These are phyloP conservation scores for Escallonia herrerae DNA, from an alignment of 129 eudicot genomes.

Conservation along the genomic window DNA sequence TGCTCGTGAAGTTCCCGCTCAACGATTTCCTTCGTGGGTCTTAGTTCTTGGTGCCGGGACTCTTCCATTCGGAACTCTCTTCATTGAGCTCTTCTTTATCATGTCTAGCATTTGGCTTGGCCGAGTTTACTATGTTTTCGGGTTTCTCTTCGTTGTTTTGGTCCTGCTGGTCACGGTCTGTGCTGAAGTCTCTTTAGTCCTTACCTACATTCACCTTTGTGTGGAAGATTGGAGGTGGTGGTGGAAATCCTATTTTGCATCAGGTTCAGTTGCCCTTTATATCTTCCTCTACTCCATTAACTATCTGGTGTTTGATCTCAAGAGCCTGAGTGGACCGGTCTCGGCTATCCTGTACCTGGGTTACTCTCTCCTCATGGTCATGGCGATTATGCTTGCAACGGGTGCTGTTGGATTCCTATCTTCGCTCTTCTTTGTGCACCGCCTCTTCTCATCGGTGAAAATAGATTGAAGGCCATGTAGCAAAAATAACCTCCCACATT, in stretches of 20 bases:
- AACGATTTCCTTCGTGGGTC: conserved; percentile 32
- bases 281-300: conserved; percentile 33
- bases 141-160: conserved; percentile 26
- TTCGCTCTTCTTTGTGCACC: conserved; percentile 29
- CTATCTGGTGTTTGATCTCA: conserved; percentile 31
- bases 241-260: conserved; percentile 40
- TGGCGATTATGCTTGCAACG: conserved; percentile 33
- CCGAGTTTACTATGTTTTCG: conserved; percentile 35
- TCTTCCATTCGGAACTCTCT: conserved; percentile 39
- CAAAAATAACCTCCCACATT: too few relatives aligned
- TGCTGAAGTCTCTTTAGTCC: conserved; percentile 33
- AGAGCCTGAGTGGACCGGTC: conserved; percentile 32
- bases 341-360: conserved; percentile 32
- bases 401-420: conserved; percentile 32
- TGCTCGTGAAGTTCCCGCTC: conserved; percentile 31
- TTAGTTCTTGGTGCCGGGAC: conserved; percentile 35
- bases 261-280: conserved; percentile 31
- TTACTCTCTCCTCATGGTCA: conserved; percentile 27
- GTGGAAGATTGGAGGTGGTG: conserved; percentile 46
- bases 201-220: conserved; percentile 33
- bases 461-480: conserved; percentile 19
- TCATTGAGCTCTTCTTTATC: conserved; percentile 39
- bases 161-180: conserved; percentile 23
- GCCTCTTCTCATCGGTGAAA: conserved; percentile 35
- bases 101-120: conserved; percentile 44